These are phyloP conservation scores for Pulicaria dysenterica DNA, from an alignment of 129 eudicot species.

Conservation along the genomic window DNA sequence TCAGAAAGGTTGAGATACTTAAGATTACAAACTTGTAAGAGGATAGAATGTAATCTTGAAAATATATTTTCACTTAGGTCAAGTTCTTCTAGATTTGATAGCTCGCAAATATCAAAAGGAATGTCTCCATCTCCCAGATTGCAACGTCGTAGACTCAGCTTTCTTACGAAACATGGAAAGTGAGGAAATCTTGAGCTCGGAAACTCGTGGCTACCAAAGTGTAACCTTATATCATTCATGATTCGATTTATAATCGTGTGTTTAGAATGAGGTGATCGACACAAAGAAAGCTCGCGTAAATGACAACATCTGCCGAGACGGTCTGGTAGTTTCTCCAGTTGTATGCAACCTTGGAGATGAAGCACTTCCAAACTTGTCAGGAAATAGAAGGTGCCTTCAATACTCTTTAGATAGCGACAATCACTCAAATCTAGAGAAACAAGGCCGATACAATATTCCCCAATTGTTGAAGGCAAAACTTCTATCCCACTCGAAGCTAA, in stretches of 20 bases:
- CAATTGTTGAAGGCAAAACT: neutral
- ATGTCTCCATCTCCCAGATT: conserved; percentile 18
- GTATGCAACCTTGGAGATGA: neutral
- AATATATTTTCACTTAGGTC: neutral
- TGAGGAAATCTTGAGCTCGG: neutral
- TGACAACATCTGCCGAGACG: neutral
- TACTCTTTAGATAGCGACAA: neutral
- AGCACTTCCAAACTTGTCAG: neutral
- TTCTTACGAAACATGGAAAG: neutral
- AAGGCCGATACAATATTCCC: conserved; percentile 5
- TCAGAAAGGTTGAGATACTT: neutral
- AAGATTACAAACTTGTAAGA: conserved; percentile 4
- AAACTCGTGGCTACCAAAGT: neutral
- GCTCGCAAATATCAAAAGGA: neutral
- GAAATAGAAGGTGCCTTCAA: neutral
- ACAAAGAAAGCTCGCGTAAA: neutral
- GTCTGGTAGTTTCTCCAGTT: neutral
- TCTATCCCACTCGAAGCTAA: neutral
- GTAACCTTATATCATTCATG: neutral
- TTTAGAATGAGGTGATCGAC: neutral
- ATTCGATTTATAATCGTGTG: neutral
- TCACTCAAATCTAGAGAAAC: neutral
- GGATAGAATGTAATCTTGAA: conserved; percentile 6
- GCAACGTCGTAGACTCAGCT: neutral
- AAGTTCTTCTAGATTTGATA: neutral